Evolutionary conservation across 2,329 filamentous ascomycete species (phyloP).

Genomic region (Plenodomus lindquistii): DNA sequence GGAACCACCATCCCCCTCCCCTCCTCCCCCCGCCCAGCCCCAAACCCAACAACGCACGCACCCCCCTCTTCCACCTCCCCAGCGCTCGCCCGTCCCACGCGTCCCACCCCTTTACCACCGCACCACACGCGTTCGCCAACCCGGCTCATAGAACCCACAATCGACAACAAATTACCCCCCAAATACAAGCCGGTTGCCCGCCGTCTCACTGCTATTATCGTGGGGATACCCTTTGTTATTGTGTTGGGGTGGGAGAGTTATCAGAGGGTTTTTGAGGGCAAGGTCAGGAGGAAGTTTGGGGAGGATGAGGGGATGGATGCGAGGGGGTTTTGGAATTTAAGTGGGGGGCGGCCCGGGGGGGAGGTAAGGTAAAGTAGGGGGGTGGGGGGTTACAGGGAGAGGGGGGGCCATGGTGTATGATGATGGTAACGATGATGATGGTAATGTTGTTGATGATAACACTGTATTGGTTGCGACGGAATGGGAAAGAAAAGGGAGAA

Average conservation of each 20-base stretch:
- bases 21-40: conserved; percentile 13
- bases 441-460: not conserved
- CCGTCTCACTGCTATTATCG: conserved; percentile 39
- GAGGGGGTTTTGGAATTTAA: not conserved
- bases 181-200: conserved; percentile 41
- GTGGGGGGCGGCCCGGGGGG: conserved; percentile 18
- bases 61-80: conserved; percentile 6
- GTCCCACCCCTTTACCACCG: conserved; percentile 3
- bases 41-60: conserved; percentile 9
- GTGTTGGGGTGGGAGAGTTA: conserved; percentile 41
- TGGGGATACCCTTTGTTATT: conserved; percentile 38
- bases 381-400: not conserved
- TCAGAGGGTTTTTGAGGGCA: conserved; percentile 21
- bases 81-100: conserved; percentile 4
- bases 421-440: not conserved
- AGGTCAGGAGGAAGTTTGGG: conserved; percentile 20
- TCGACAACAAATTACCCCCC: conserved; percentile 23
- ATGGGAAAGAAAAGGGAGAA: not conserved
- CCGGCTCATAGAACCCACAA: conserved; percentile 25
- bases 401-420: not conserved
- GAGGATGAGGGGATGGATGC: conserved; percentile 1
- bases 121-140: conserved; percentile 8
- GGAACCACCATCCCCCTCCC: conserved; percentile 34
- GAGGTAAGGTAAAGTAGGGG: conserved; percentile 16
- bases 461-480: not conserved